Evolutionary conservation across 352 stramenopile species (phyloP), one percentile per base, ranked within the genome.

Genomic region (Pythium aquatile): DNA sequence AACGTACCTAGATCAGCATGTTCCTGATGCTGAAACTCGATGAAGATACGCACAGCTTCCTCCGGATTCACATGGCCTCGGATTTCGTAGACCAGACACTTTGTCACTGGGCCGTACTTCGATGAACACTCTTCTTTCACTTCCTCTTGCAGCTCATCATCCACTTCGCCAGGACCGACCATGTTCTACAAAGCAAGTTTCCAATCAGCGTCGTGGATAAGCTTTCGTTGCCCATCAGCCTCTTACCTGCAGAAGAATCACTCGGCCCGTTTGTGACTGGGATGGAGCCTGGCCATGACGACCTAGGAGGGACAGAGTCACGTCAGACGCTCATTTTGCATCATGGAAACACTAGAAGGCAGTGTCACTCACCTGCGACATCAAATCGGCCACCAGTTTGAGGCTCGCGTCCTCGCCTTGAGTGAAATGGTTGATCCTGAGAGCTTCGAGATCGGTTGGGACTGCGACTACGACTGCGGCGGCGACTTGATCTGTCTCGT

Each of bases 1-100:
- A 8, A 24, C 26, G 6, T 76, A 94, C 82, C 85, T 87, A 91
- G 92, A 10, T 87, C 79, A 7, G 91, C 90, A 59, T 93, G 82
- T 37, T 55, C 52, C 47, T 81, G 68, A 11, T 78, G 68, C 30
- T 76, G 68, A 65, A 97, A 97, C 62, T 94, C 72, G 44, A 97
- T 90, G 63, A 97, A 97, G 44, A 94, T 96, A 10, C 88, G 85
- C 8, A 97, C 88, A 9, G 79, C 80, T 76, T 97, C 81, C 69
- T 96, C 82, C 1, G 78, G 61, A 6, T 58, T 13, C 3, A 85
- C 74, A 11, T 65, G 73, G 30, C 70, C 74, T 14, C 58, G 75
- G 28, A 85, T 61, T 73, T 97, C 86, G 57, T 84, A 83, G 20
- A 97, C 78, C 14, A 95, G 20, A 58, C 89, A 97, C 28, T 85